Percentiles rank a stretch among this genome's conserved stretches.
Conservation (phyloP, 768 basidiomycete genomes). For the Lactarius akahatsu region DNA sequence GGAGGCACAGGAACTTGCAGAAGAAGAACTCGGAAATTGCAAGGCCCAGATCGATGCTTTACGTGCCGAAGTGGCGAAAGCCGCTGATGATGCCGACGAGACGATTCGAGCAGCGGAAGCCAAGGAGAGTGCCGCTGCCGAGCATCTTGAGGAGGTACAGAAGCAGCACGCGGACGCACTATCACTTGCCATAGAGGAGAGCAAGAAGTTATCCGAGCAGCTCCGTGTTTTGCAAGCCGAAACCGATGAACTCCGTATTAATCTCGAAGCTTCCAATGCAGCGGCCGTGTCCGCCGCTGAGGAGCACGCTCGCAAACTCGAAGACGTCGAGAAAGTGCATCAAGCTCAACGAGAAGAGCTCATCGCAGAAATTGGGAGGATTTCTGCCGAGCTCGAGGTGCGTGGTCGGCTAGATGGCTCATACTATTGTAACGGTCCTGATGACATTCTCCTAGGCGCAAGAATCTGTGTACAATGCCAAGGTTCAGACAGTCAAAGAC, state of each 20-base stretch:
- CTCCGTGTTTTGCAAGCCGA: conserved; percentile 37
- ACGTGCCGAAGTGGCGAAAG: conserved; percentile 54
- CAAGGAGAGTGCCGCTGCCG: conserved; percentile 47
- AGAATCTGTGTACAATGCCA: conserved; percentile 64
- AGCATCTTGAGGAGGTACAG: conserved; percentile 43
- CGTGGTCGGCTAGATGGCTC: conserved; percentile 25
- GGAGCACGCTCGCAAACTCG: conserved; percentile 48
- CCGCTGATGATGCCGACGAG: conserved; percentile 47
- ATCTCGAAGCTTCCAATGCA: conserved; percentile 45
- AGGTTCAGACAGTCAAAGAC: conserved; percentile 62
- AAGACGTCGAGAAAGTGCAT: conserved; percentile 52
- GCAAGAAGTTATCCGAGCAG: conserved; percentile 24
- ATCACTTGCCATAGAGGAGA: conserved; percentile 43
- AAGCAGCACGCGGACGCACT: conserved; percentile 49
- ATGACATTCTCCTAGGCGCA: conserved; percentile 48
- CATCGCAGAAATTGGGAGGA: conserved; percentile 52
- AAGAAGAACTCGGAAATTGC: conserved; percentile 55
- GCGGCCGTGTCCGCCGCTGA: conserved; percentile 48
- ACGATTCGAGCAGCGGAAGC: conserved; percentile 47
- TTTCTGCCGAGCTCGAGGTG: conserved; percentile 67
- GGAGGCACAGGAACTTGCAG: conserved; percentile 63
- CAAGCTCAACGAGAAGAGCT: conserved; percentile 52
- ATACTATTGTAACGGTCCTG: conserved; percentile 3
- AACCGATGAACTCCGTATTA: conserved; percentile 45
- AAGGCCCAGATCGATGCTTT: conserved; percentile 48